Base-by-base conservation (phyloP, 805 yeast species). In the Candida yuanshanica region DNA sequence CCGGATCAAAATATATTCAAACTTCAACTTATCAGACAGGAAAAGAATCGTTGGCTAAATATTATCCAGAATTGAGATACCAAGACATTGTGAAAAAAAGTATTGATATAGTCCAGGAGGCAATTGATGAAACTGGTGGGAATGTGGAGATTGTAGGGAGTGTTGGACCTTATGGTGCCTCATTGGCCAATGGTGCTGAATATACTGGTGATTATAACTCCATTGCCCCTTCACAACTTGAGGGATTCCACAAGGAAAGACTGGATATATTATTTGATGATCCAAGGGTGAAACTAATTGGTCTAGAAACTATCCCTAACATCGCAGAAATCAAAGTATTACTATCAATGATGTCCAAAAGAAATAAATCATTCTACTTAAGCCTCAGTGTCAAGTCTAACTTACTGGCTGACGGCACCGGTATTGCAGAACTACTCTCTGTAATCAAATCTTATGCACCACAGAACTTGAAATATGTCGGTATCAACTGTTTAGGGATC, bases 101-200 rank as follows among this genome's bases (percentile, higher is more conserved):
- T 22, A 37, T 51, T 25, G 55, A 48, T 13, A 31, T 53, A 2
- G 51, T 49, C 0, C 7, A 38, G 10, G 17, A 24, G 6, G 54
- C 44, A 24, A 49, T 16, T 38, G 21, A 20, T 10, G 46, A 37
- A 21, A 25, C 35, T 18, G n/a, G 20, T 3, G 21, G 22, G 5
- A 39, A 40, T 5, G 40, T 53, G 5, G 52, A 50, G 33, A 67
- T 80, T 5, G 76, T 75, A 2, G 95, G 85, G 0, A 75, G 85
- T 7, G 60, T 84, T 27, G 95, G 95, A 0, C 87, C 95, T 0
- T 86, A 76, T 56, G 95, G 90, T 1, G 84, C 90, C 0, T 77
- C 63, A 48, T 54, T 82, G 27, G 77, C 82, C 22, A 69, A 77
- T 47, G 88, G 89, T 1, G 69, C 82, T 0, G 95, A 86, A 52